Evolutionary conservation across 352 stramenopile genomes (phyloP).

Genomic region (Globisporangium paroecandrum): DNA sequence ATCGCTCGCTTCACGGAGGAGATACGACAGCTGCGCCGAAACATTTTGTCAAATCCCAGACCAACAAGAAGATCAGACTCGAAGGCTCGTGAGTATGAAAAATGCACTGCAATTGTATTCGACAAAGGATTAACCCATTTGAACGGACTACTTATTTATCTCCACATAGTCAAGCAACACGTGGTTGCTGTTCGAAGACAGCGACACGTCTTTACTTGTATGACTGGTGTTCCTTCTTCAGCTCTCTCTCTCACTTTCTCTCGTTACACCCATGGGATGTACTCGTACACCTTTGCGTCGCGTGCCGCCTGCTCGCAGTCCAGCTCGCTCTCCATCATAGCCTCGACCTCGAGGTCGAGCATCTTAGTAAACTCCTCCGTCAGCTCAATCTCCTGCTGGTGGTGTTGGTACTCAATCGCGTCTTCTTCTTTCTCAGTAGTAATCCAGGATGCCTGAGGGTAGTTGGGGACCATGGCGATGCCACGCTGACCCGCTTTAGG

Average conservation of each 20-base stretch:
- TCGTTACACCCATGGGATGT: conserved; percentile 11
- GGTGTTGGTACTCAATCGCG: neutral
- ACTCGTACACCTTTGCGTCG: conserved; percentile 18
- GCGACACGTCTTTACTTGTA: no score
- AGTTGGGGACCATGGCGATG: conserved; percentile 30
- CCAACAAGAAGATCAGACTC: neutral
- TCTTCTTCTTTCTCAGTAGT: neutral
- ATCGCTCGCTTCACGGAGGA: neutral
- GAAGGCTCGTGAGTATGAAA: neutral
- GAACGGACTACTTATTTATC: neutral
- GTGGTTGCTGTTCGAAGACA: neutral
- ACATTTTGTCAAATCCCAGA: neutral
- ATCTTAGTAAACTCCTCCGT: neutral
- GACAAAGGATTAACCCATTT: neutral
- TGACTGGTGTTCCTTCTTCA: no score
- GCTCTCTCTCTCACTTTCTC: neutral
- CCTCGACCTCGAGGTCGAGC: conserved; percentile 8
- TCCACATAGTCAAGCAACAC: neutral
- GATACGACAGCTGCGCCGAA: neutral
- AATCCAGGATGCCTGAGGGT: conserved; percentile 20
- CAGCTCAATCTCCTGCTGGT: neutral
- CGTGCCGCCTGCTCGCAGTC: neutral
- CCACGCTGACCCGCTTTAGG: conserved; percentile 22
- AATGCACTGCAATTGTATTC: neutral
- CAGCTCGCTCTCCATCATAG: conserved; percentile 6